phyloP scores from a whole-genome alignment of 2,329 filamentous ascomycete genomes.

The Exophiala alcalophila region DNA sequence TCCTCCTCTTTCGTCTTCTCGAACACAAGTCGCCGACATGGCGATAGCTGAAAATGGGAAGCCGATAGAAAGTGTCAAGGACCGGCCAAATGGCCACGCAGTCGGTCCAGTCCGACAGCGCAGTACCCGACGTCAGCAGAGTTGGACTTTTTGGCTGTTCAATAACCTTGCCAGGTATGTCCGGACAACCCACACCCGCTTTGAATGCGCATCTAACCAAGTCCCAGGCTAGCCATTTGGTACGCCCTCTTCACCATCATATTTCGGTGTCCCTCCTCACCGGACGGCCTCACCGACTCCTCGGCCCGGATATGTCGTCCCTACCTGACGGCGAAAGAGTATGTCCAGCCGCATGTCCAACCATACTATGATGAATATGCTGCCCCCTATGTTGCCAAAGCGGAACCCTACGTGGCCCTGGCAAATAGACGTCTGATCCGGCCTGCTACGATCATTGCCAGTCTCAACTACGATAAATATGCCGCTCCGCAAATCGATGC shows the following conservation, averaged over 20 bases:
- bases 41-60: constrained; percentile 40
- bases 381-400: constrained; percentile 74
- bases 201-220: constrained; percentile 6
- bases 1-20: background rate
- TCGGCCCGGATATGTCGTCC: constrained; percentile 79
- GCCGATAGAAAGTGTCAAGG: constrained; percentile 33
- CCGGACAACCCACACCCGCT: background rate
- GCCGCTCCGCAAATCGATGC: constrained; percentile 70
- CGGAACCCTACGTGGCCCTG: constrained; percentile 66
- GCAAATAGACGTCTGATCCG: constrained; percentile 61
- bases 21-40: constrained; percentile 32
- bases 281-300: constrained; percentile 63
- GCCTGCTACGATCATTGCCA: constrained; percentile 65
- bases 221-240: constrained; percentile 72
- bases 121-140: constrained; percentile 12
- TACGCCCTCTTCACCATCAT: constrained; percentile 76
- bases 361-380: constrained; percentile 86
- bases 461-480: constrained; percentile 62
- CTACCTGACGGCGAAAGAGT: constrained; percentile 66
- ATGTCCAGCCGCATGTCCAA: constrained; percentile 69
- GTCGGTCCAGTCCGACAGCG: constrained; percentile 10
- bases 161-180: constrained; percentile 56
- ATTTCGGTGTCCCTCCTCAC: constrained; percentile 74
- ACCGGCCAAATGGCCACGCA: constrained; percentile 29
- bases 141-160: constrained; percentile 34